Base-by-base conservation (phyloP, 164 flowering plant genomes). In the Echeveria elegans region DNA sequence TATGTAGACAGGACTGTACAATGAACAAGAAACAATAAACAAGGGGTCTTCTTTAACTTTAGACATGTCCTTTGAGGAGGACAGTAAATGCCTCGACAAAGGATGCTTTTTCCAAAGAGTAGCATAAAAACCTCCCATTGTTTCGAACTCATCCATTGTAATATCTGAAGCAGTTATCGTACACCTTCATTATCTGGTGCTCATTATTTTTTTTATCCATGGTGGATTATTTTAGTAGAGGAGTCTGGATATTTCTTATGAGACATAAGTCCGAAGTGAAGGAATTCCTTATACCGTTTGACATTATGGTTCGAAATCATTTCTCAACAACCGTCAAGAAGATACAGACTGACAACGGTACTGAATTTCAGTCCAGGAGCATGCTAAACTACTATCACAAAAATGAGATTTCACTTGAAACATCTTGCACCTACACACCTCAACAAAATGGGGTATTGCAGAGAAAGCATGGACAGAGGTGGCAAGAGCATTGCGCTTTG, bases 61-160 rank as follows among this genome's bases (percentile, higher is more conserved):
- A n/a, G n/a, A n/a, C n/a, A n/a, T n/a, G n/a, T n/a, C n/a, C n/a
- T n/a, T n/a, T n/a, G n/a, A n/a, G n/a, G n/a, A n/a, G n/a, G n/a
- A n/a, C n/a, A n/a, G n/a, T n/a, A n/a, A n/a, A n/a, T n/a, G n/a
- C n/a, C n/a, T n/a, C n/a, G n/a, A n/a, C n/a, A n/a, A 58, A 58
- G 62, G 31, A 8, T 58, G 28, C 62, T 23, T 58, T 58, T 58
- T 58, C 62, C 62, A 5, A 24, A 29, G 28, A 58, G 62, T 18
- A 58, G 2, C 5, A 41, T 41, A 14, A 5, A 41, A 41, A 41
- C 45, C 2, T 8, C 45, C n/a, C 16, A 5, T 14, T 58, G 31
- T 58, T 58, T 58, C 19, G 62, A 58, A 58, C 62, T 58, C 14
- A 58, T 58, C 19, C 62, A 58, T 58, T 58, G n/a, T 29, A 23